Base-by-base conservation (phyloP, 2,329 filamentous ascomycete genomes). In the Myotisia sp. region DNA sequence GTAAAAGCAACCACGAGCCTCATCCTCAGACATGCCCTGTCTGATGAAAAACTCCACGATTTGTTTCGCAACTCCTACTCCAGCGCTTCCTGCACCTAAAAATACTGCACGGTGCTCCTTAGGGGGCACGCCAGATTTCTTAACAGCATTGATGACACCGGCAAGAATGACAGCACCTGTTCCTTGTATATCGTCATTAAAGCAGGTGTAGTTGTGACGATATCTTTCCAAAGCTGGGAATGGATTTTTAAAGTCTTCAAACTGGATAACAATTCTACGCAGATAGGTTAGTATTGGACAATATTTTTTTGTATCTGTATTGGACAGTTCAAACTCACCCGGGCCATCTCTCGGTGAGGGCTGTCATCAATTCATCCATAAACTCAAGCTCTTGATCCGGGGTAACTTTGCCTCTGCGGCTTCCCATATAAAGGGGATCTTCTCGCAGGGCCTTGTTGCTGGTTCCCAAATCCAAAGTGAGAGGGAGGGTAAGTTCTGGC, bases 131-230 rank as follows among this genome's bases (percentile, higher is more conserved):
- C 79, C 80, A 9, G 85, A 92, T 41, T 83, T 74, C 62, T 87
- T 87, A 40, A 92, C 84, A 18, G 69, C 70, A 44, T 70, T 73
- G 60, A 81, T 74, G 56, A 80, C 69, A 47, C 87, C 87, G 43
- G 73, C 87, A 36, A 94, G 71, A 42, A 95, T 85, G 51, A 98
- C 90, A 43, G 87, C 85, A 48, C 90, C 90, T 47, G 90, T 95
- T 45, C 87, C 87, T 66, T 95, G 87, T 53, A 98, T 90, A 55
- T 98, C 87, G 53, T 95, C 90, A 59, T 95, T 95, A 74, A 98
- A 98, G 70, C 83, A 92, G 59, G 82, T 86, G 68, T 93, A 87
- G 44, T 69, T 72, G 55, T 86, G 69, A 47, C 83, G 79, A 64
- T 95, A 95, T 40, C 84, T 75, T 55, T 90, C 80, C 26, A 95